These are phyloP conservation scores for Gossypium mustelinum DNA, from an alignment of 345 rosid genomes.

Conservation along the genomic window DNA sequence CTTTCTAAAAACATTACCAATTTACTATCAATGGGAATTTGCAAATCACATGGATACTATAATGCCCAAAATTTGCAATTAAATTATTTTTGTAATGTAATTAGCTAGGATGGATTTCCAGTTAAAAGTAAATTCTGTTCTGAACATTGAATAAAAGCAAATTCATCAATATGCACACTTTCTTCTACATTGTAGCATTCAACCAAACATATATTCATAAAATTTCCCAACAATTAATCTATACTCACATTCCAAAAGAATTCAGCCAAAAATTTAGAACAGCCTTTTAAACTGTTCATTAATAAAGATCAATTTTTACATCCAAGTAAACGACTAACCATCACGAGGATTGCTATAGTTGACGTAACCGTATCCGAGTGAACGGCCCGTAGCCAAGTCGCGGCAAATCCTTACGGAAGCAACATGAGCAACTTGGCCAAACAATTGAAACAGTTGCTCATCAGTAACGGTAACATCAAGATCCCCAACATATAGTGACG, in stretches of 20 bases:
- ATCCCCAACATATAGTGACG: slow-evolving; percentile 85
- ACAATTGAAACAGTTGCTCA: slow-evolving; percentile 72
- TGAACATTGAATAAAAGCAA: background rate
- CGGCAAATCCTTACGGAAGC: slow-evolving; percentile 85
- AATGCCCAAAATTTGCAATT: background rate
- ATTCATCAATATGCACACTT: background rate
- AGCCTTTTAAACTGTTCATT: background rate
- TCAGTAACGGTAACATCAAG: slow-evolving; percentile 66
- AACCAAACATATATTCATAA: background rate
- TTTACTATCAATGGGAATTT: background rate
- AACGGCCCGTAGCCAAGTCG: slow-evolving; percentile 65
- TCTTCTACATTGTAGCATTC: background rate
- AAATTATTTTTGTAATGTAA: background rate
- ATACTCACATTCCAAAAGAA: background rate
- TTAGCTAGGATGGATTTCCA: background rate
- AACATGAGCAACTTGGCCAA: slow-evolving; percentile 64
- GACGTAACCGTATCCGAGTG: slow-evolving; percentile 87
- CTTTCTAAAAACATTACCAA: background rate
- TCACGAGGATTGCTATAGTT: slow-evolving; percentile 72
- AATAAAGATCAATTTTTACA: background rate
- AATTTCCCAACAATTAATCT: background rate
- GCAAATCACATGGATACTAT: background rate
- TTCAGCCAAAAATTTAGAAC: background rate
- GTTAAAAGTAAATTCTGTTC: background rate
- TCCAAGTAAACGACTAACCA: slow-evolving; percentile 40